Base-by-base conservation (phyloP, 129 eudicot genomes). In the Arctium lappa region DNA sequence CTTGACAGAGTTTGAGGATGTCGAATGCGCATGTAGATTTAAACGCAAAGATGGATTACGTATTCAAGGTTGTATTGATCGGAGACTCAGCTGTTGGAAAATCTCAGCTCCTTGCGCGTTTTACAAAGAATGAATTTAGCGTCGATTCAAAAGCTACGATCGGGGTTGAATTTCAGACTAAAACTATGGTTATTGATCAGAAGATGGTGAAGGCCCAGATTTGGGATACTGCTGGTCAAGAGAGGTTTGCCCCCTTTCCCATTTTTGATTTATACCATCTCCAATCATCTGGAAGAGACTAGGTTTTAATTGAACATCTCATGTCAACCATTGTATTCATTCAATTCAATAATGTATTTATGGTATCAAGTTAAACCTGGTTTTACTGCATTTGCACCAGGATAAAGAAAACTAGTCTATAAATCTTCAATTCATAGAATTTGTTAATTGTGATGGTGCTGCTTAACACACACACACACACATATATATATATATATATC, bases 191-290 rank as follows among this genome's bases (percentile, higher is more conserved):
- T 16, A 73, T 91, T 40, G 89, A 88, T 91, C 81, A 85, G 81
- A 89, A 89, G 65, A 87, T 53, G 77, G 89, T 91, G 1, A 89
- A 85, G 87, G 92, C 92, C 1, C 94, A 88, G 82, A 88, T 90
- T 75, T 90, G 94, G 94, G 93, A 90, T 75, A 90, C 88, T 50
- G 93, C 92, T 69, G 94, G 94, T 48, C 94, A 91, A 88, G 94
- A 91, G 75, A 91, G 95, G 95, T 89, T 65, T 16, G 85, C 39
- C 76, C 27, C 78, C 79, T 53, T 33, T 69, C 72, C 39, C 69
- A 27, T 53, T 1, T 40, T 44, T 15, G 2, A 69, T 46, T 13
- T 44, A 1, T 46, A 31, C 48, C 31, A 69, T 69, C 37, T 32
- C 42, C 1, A 6, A 42, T 79, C 68, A 69, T 69, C 66, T 79